Percentiles rank a stretch among this genome's conserved stretches.
Conservation (phyloP, 495 filamentous ascomycete genomes). For the Lineolata rhizophorae region DNA sequence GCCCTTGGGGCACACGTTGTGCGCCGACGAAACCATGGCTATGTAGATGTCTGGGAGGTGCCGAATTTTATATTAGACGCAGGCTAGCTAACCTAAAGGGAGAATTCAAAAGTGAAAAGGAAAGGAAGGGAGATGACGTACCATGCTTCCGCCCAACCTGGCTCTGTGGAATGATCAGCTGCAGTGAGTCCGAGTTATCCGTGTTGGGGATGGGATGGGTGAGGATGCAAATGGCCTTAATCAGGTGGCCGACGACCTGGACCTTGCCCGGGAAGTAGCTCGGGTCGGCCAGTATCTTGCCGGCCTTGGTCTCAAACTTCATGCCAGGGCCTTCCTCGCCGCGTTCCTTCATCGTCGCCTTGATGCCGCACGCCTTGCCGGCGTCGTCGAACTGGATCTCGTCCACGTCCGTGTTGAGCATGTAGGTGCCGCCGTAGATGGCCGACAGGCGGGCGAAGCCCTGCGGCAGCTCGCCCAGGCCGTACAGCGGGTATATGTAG, state of each 20-base stretch:
- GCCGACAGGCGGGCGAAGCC: slow-evolving; percentile 93
- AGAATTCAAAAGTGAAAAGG: background rate
- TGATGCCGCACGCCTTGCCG: slow-evolving; percentile 79
- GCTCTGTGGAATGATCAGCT: slow-evolving; percentile 93
- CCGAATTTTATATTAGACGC: slow-evolving; percentile 4
- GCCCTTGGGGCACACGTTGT: slow-evolving; percentile 96
- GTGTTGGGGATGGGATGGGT: slow-evolving; percentile 85
- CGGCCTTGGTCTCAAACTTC: slow-evolving; percentile 88
- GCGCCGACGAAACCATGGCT: slow-evolving; percentile 81
- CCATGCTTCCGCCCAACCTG: slow-evolving; percentile 90
- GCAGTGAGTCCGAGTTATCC: slow-evolving; percentile 71
- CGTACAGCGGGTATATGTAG: slow-evolving; percentile 98
- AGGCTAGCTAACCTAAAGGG: slow-evolving; percentile 1
- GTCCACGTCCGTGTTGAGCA: slow-evolving; percentile 87
- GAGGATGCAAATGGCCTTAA: slow-evolving; percentile 93
- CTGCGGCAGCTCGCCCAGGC: slow-evolving; percentile 90
- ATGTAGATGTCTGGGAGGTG: slow-evolving; percentile 73
- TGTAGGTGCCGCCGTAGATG: slow-evolving; percentile 97
- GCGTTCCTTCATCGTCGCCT: slow-evolving; percentile 80
- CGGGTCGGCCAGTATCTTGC: slow-evolving; percentile 89
- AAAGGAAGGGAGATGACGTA: slow-evolving; percentile 20
- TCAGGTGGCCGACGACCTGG: slow-evolving; percentile 63
- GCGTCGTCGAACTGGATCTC: slow-evolving; percentile 67
- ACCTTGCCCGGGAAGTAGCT: slow-evolving; percentile 90
- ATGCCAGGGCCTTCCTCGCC: slow-evolving; percentile 57